phyloP scores from a whole-genome alignment of 352 stramenopile genomes.

The Pythium diclinum region DNA sequence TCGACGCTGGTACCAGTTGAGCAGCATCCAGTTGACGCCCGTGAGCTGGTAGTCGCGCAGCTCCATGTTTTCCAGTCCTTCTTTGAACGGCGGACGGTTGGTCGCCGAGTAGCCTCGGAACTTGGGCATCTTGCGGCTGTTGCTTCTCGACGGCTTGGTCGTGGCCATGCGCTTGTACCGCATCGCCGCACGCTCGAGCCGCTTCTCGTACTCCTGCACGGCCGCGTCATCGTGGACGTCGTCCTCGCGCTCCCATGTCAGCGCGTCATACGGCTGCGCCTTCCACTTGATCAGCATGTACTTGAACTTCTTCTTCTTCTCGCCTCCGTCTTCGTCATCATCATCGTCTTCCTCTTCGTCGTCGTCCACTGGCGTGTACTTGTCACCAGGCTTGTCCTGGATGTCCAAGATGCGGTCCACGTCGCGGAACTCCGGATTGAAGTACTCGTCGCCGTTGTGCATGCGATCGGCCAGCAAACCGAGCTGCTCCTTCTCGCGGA shows the following conservation, averaged over 20 bases:
- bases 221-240: conserved; percentile 91
- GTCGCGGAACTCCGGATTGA: conserved; percentile 86
- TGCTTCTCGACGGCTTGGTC: conserved; percentile 16
- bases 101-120: conserved; percentile 71
- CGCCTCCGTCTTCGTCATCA: conserved; percentile 1
- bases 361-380: conserved; percentile 54
- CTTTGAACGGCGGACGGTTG: conserved; percentile 55
- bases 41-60: conserved; percentile 99
- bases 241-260: conserved; percentile 97
- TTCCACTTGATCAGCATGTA: conserved; percentile 99
- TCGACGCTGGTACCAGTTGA: conserved; percentile 97
- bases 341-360: conserved; percentile 29
- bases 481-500: conserved; percentile 70
- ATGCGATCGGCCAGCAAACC: conserved; percentile 44
- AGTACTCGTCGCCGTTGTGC: conserved; percentile 84
- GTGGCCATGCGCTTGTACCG: conserved; percentile 52
- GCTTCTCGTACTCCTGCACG: conserved; percentile 77
- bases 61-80: conserved; percentile 53
- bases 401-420: conserved; percentile 90
- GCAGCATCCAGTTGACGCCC: conserved; percentile 99
- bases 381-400: conserved; percentile 67
- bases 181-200: conserved; percentile 45
- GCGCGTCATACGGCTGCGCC: conserved; percentile 95
- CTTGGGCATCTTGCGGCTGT: conserved; percentile 50
- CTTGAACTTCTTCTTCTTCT: conserved; percentile 40